Evolutionary conservation across 495 filamentous ascomycete genomes (phyloP).

Genomic region (Podospora pseudoanserina): DNA sequence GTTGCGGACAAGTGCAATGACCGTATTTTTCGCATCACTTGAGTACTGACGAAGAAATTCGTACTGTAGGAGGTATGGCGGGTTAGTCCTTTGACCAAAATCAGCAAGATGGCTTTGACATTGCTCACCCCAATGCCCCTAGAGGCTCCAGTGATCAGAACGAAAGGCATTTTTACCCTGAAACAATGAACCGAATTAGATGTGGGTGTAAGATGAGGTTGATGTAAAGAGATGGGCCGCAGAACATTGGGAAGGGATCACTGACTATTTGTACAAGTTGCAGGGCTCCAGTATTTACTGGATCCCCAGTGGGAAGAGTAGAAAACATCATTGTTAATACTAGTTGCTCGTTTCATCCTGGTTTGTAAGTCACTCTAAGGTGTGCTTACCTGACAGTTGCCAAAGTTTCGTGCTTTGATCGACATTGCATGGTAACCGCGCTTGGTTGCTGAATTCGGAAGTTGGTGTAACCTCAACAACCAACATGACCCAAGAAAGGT

Average conservation of each 20-base stretch:
- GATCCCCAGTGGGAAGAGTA: not conserved
- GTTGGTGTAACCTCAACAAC: not conserved
- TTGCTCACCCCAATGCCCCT: slow-evolving; percentile 1
- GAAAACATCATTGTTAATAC: not conserved
- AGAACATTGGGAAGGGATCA: not conserved
- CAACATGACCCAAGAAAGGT: not conserved
- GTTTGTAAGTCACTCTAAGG: not conserved
- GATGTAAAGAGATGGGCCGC: no score
- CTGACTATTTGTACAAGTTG: not conserved
- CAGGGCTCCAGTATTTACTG: not conserved
- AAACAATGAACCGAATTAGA: no score
- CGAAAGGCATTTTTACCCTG: slow-evolving; percentile 7
- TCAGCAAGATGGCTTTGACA: not conserved
- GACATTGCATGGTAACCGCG: not conserved
- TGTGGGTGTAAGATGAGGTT: no score
- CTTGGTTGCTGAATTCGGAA: not conserved
- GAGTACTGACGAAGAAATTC: slow-evolving; percentile 25
- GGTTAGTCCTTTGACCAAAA: not conserved
- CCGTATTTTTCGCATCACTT: slow-evolving; percentile 15
- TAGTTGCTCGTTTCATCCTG: not conserved
- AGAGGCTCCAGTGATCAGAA: slow-evolving; percentile 1
- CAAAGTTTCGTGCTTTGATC: not conserved
- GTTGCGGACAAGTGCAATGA: slow-evolving; percentile 31
- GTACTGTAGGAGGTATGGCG: not conserved
- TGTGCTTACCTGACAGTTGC: not conserved